These are phyloP conservation scores for Starmerella floricola DNA, from an alignment of 805 yeast genomes.

Conservation along the genomic window DNA sequence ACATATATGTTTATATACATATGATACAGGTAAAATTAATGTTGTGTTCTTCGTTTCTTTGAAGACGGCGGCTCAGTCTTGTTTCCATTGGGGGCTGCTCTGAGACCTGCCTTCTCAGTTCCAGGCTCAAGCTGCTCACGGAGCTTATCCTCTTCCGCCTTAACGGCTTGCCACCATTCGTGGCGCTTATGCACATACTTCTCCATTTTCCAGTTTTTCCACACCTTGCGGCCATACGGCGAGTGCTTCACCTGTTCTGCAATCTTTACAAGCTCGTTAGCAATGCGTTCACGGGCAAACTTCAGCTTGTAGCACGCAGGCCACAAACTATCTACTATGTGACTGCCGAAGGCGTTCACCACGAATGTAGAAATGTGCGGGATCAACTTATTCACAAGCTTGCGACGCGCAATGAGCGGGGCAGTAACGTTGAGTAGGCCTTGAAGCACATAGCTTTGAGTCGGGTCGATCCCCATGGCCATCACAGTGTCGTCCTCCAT, in stretches of 20 bases:
- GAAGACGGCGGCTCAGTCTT: neutral
- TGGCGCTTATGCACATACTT: constrained; percentile 54
- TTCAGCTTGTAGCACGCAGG: constrained; percentile 61
- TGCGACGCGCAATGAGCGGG: constrained; percentile 46
- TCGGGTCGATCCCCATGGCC: constrained; percentile 79
- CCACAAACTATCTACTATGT: constrained; percentile 78
- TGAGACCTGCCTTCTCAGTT: neutral
- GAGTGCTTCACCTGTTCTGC: constrained; percentile 68
- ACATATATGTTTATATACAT: too few relatives aligned
- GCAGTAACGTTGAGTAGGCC: constrained; percentile 40
- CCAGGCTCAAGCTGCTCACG: constrained; percentile 10
- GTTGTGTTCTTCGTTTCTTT: neutral
- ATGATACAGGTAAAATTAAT: too few relatives aligned
- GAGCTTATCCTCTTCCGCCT: constrained; percentile 27
- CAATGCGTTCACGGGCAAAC: constrained; percentile 77
- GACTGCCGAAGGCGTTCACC: constrained; percentile 84
- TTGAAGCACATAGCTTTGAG: constrained; percentile 81
- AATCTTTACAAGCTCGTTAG: constrained; percentile 45
- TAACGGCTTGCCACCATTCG: constrained; percentile 59
- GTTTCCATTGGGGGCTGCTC: too few relatives aligned
- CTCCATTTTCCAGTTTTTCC: constrained; percentile 94
- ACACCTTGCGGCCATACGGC: constrained; percentile 76
- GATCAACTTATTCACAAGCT: constrained; percentile 51
- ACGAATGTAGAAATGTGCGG: constrained; percentile 48
- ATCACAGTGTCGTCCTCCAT: constrained; percentile 45